Evolutionary conservation across 164 flowering plant species (phyloP).

Genomic region (Vitis labrusca): DNA sequence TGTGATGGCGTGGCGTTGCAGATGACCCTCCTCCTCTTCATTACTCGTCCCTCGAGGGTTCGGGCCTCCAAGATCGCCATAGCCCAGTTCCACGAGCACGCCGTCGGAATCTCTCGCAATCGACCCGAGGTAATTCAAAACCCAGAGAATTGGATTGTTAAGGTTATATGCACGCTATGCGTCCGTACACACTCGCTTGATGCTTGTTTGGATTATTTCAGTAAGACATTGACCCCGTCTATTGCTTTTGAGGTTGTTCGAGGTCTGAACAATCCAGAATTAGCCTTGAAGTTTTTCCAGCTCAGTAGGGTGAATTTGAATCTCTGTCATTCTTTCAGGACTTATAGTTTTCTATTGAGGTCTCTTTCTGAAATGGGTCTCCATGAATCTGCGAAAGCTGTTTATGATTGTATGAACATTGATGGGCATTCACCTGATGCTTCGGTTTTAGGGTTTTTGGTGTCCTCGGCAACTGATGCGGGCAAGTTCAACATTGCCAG

Average conservation of each 20-base stretch:
- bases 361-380: conserved; percentile 50
- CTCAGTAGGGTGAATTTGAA: conserved; percentile 39
- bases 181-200: conserved; percentile 15
- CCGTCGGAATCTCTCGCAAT: conserved; percentile 22
- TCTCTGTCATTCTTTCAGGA: conserved; percentile 36
- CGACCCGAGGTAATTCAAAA: conserved; percentile 15
- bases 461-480: conserved; percentile 34
- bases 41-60: conserved; percentile 17
- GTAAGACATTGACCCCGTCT: conserved; percentile 40
- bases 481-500: conserved; percentile 42
- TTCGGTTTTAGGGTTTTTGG: conserved; percentile 38
- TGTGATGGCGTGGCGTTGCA: conserved; percentile 24
- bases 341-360: conserved; percentile 54
- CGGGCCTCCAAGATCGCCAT: conserved; percentile 26
- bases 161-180: conserved; percentile 54
- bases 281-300: conserved; percentile 54
- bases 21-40: conserved; percentile 28
- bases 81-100: conserved; percentile 25
- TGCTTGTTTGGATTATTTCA: conserved; percentile 30
- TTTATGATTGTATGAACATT: conserved; percentile 50
- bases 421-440: conserved; percentile 53
- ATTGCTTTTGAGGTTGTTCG: conserved; percentile 49
- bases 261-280: conserved; percentile 33
- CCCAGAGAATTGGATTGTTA: conserved; percentile 46
- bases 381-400: conserved; percentile 44